Evolutionary conservation across 345 rosid genomes (phyloP).

Genomic region (Atalantia buxifolia): DNA sequence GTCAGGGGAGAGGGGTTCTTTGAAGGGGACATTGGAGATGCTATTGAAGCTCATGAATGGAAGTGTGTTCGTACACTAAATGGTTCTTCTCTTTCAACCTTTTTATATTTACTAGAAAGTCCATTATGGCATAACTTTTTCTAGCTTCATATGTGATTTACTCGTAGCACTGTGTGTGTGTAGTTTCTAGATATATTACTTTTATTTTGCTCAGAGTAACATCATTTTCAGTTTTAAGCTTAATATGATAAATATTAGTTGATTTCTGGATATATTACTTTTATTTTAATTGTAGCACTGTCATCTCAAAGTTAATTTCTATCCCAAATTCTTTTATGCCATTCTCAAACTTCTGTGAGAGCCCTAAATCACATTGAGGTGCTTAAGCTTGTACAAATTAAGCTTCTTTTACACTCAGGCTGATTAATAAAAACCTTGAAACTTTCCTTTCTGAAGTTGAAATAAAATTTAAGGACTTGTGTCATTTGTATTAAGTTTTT

Average conservation of each 20-base stretch:
- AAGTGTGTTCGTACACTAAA: conserved; percentile 82
- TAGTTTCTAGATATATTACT: too few species aligned
- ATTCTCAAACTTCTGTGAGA: too few species aligned
- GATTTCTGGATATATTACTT: too few species aligned
- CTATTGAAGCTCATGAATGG: conserved; percentile 82
- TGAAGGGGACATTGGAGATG: conserved; percentile 80
- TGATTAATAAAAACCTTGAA: neutral
- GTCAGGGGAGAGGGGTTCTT: conserved; percentile 40
- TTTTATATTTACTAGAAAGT: neutral
- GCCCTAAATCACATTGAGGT: too few species aligned
- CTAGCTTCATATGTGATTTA: neutral
- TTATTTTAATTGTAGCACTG: too few species aligned
- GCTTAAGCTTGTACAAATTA: neutral
- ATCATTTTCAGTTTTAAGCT: too few species aligned
- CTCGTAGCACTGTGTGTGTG: neutral
- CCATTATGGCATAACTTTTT: neutral
- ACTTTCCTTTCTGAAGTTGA: neutral
- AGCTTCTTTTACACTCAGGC: neutral
- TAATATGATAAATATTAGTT: too few species aligned
- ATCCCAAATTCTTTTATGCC: too few species aligned
- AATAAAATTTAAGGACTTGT: neutral
- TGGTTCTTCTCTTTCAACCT: conserved; percentile 37
- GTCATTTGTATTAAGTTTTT: neutral
- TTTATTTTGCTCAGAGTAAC: too few species aligned
- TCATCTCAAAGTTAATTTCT: too few species aligned